A percentile compares a stretch with the other conserved stretches of the same genome.
phyloP scores from a whole-genome alignment of 768 basidiomycete species.

The Cubamyces sp. region DNA sequence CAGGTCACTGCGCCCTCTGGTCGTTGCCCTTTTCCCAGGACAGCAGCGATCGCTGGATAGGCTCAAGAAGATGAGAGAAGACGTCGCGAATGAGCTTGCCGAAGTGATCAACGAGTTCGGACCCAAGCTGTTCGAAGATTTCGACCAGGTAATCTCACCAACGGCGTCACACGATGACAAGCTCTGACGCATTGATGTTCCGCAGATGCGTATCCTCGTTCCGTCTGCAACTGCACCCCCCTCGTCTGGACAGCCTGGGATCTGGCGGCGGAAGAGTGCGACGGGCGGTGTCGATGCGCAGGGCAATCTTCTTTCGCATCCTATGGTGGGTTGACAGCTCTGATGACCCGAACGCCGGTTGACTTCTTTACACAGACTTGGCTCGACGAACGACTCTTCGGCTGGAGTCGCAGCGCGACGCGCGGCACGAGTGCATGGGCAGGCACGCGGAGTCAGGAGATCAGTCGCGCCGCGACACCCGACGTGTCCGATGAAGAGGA shows the following conservation, averaged over 20 bases:
- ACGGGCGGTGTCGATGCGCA: constrained; percentile 86
- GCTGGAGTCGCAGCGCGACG: constrained; percentile 79
- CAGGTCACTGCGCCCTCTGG: constrained; percentile 88
- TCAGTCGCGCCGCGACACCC: constrained; percentile 68
- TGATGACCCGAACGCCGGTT: no score
- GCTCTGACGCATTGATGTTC: not conserved
- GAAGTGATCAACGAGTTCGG: constrained; percentile 87
- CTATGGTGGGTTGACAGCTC: constrained; percentile 82
- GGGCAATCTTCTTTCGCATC: constrained; percentile 83
- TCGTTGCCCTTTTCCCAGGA: constrained; percentile 87
- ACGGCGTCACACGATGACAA: constrained; percentile 2
- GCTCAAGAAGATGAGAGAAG: constrained; percentile 71
- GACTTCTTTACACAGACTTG: constrained; percentile 53
- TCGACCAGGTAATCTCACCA: constrained; percentile 62
- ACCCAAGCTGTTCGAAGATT: constrained; percentile 85
- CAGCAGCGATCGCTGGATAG: constrained; percentile 81
- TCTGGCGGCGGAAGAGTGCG: constrained; percentile 81
- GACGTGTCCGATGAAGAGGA: constrained; percentile 87
- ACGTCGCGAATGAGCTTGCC: constrained; percentile 83
- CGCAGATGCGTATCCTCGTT: constrained; percentile 75
- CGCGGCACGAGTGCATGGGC: constrained; percentile 91
- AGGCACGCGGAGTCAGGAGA: constrained; percentile 59
- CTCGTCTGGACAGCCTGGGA: constrained; percentile 70
- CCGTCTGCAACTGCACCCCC: constrained; percentile 88
- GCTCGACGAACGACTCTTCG: constrained; percentile 93